A percentile compares a stretch with the other conserved stretches of the same genome.
These are phyloP conservation scores for Penicillium coprophilum DNA, from an alignment of 495 filamentous ascomycete genomes.

Conservation along the genomic window DNA sequence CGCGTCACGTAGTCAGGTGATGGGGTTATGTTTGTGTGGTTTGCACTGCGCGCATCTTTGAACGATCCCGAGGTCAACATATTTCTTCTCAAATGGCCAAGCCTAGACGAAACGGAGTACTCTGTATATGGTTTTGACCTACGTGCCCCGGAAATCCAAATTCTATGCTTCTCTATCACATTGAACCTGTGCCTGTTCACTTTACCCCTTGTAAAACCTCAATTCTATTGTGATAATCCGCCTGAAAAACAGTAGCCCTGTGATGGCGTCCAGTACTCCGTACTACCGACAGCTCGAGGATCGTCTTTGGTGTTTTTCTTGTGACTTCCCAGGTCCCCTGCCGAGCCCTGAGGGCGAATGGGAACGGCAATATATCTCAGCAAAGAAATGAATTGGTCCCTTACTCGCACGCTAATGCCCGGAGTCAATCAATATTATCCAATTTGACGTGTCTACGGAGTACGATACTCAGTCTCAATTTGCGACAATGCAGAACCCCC, in stretches of 20 bases:
- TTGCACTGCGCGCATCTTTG: constrained; percentile 5
- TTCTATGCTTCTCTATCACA: neutral
- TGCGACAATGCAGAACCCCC: neutral
- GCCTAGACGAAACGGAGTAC: neutral
- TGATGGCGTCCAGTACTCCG: neutral
- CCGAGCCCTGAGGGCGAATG: neutral
- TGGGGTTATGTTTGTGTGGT: constrained; percentile 14
- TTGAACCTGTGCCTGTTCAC: neutral
- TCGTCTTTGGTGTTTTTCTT: neutral
- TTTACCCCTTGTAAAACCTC: neutral
- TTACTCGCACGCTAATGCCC: constrained; percentile 12
- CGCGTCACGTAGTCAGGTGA: constrained; percentile 24
- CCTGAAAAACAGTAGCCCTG: neutral
- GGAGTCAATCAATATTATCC: constrained; percentile 15
- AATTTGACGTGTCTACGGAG: constrained; percentile 29
- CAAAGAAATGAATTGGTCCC: constrained; percentile 5
- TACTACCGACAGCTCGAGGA: neutral
- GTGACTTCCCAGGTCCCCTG: neutral
- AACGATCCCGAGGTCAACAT: no score
- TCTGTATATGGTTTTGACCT: neutral
- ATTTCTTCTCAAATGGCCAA: neutral
- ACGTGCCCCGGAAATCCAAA: neutral
- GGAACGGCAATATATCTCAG: neutral
- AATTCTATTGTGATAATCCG: neutral
- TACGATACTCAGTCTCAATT: constrained; percentile 6